Base-by-base conservation (phyloP, 306 rosid species). In the Lupinus albus region DNA sequence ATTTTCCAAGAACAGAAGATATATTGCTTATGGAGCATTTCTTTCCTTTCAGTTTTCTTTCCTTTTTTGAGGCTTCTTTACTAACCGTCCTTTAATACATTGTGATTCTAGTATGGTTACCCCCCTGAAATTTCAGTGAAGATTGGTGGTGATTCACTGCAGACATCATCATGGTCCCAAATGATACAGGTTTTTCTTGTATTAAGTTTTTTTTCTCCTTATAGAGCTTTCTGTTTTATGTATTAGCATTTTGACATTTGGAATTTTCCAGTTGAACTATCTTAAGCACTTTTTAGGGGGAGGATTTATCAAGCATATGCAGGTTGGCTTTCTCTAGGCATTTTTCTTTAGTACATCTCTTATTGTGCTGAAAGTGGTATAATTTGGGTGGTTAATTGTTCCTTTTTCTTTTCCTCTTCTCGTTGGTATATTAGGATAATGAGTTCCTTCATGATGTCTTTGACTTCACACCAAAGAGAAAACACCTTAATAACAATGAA, bases 301-400 rank as follows among this genome's bases (percentile, higher is more conserved):
- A 72, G 96, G 96, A 8, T 89, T 89, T 60, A 76, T 83, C 60
- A 89, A 78, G 85, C 94, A 89, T 79, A 83, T 89, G 94, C 96
- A 83, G 96, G 96, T 89, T 64, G 62, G 79, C 74, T 57, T 55
- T 36, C 63, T 61, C 8, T 41, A 7, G 47, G 16, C 25, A 39
- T 2, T 50, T 47, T 66, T 20, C 25, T 67, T 61, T 53, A 2
- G 16, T 4, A 47, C 33, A 61, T 55, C 14, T 56, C 20, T 57
- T 17, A 32, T n/a, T 20, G 25, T 20, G 25, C 45, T 48, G 46
- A 20, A 2, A 67, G 46, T 38, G 32, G 33, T 35, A 65, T 2
- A 16, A 33, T 33, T 9, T 30, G 2, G 21, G 8, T 33, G 5
- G 32, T 12, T 39, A 12, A 30, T 39, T 11, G 3, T 69, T 71